Base-by-base conservation (phyloP, 1,284 basidiomycete species). In the Wolfiporia cocos region DNA sequence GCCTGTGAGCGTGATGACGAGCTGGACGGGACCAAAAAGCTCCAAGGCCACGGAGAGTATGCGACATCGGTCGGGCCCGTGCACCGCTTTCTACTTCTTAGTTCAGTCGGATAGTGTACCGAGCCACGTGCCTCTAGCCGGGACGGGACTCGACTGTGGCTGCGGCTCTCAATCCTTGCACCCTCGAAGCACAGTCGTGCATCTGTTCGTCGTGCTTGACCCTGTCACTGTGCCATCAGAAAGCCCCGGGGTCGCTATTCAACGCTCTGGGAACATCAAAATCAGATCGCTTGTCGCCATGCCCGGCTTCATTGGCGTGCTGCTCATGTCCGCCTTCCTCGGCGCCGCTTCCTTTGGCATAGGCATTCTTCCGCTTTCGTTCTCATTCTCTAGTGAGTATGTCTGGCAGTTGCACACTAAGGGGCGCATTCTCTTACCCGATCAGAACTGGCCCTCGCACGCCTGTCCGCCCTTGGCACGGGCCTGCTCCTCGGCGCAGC, bases 401-500 rank as follows among this genome's bases (percentile, higher is more conserved):
- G 41, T 23, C 34, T 20, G 18, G 32, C 32, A 9, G 26, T 19
- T 28, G 29, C 21, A 11, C 33, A 29, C 9, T 15, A 5, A 17
- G 6, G 18, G 18, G 29, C 24, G 12, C 34, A 7, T 34, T 37
- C 5, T 12, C 34, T 26, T 2, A 3, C 10, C 17, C 14, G 32
- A 39, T 56, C 61, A 88, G 74, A 72, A 66, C 62, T 59, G 46
- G 62, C 74, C 42, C 62, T 88, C 42, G 76, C 80, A 31, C 68
- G 73, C 22, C 65, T 92, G 26, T 80, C 81, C 7, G 76, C 77
- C 28, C 61, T 91, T 19, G 85, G 89, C 18, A 86, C 85, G 22
- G 92, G 92, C n/a, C 65, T 96, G 15, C 72, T 96, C 19, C 73
- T 95, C 19, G 92, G 92, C 12, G 86, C 92, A 5, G 91, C 91